phyloP scores from a whole-genome alignment of 2,329 filamentous ascomycete genomes.

The Aspergillus udagawae region DNA sequence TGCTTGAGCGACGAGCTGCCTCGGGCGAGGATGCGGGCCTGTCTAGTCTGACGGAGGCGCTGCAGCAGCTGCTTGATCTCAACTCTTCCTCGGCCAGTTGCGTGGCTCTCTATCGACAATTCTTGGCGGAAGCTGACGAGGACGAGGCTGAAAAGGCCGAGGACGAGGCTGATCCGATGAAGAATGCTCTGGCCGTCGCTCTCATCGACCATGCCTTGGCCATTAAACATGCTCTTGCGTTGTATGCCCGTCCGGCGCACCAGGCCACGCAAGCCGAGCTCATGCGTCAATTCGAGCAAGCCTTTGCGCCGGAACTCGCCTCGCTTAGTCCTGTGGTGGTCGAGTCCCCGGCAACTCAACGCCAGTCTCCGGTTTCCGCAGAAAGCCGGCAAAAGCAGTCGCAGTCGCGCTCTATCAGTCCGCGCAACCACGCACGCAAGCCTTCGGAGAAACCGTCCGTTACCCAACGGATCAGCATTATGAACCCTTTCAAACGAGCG shows the following conservation, averaged over 20 bases:
- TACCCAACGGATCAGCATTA: slow-evolving; percentile 40
- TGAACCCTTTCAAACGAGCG: slow-evolving; percentile 42
- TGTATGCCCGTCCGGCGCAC: slow-evolving; percentile 61
- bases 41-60: slow-evolving; percentile 67
- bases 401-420: slow-evolving; percentile 24
- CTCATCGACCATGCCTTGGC: slow-evolving; percentile 85
- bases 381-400: slow-evolving; percentile 20
- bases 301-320: slow-evolving; percentile 60
- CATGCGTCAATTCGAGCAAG: slow-evolving; percentile 35
- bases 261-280: slow-evolving; percentile 39
- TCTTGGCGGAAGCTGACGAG: slow-evolving; percentile 56
- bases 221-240: slow-evolving; percentile 73
- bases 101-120: slow-evolving; percentile 70
- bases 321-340: slow-evolving; percentile 50
- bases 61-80: slow-evolving; percentile 73
- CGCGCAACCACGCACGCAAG: slow-evolving; percentile 28
- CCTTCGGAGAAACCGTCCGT: slow-evolving; percentile 35
- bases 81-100: slow-evolving; percentile 70
- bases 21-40: slow-evolving; percentile 70
- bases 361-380: slow-evolving; percentile 25
- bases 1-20: slow-evolving; percentile 68
- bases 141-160: slow-evolving; percentile 48
- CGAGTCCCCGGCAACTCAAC: slow-evolving; percentile 42
- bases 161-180: slow-evolving; percentile 51
- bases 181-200: slow-evolving; percentile 77